Percentiles rank a stretch among this genome's conserved stretches.
Conservation (phyloP, 75 land plant species). For the Sequoia sempervirens region DNA sequence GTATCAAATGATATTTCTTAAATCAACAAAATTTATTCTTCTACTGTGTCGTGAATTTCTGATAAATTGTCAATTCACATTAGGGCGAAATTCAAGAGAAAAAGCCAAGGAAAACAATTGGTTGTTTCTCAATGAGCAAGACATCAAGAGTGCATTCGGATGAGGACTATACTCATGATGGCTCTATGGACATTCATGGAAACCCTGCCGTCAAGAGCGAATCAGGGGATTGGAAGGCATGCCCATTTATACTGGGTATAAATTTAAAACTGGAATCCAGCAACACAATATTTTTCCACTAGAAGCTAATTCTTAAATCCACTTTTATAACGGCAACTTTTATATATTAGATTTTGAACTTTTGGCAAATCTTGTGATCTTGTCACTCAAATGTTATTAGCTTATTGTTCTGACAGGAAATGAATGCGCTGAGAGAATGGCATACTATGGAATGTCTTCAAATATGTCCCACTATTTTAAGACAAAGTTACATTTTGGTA, state of each 20-base stretch:
- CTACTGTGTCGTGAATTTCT: background rate
- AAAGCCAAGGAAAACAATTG: background rate
- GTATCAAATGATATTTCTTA: background rate
- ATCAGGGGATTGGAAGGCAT: conserved; percentile 71
- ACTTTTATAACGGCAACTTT: background rate
- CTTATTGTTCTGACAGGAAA: conserved; percentile 24
- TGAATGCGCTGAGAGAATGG: conserved; percentile 38
- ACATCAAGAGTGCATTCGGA: conserved; percentile 5
- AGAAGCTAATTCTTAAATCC: background rate
- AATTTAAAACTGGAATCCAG: background rate
- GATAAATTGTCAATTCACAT: background rate
- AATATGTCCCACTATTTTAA: conserved; percentile 41
- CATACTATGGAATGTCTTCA: conserved; percentile 36
- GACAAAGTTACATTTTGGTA: conserved; percentile 25
- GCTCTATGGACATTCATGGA: conserved; percentile 44
- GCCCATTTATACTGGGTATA: conserved; percentile 63
- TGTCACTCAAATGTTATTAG: background rate
- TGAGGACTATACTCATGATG: conserved; percentile 43
- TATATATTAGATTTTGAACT: background rate
- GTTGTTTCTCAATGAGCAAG: background rate
- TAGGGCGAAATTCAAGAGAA: background rate
- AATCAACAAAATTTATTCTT: background rate
- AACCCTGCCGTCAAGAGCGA: conserved; percentile 42
- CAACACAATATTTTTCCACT: background rate
- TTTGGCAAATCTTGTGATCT: background rate